phyloP scores from a whole-genome alignment of 2,329 filamentous ascomycete species.

The Chrysosporium queenslandicum region DNA sequence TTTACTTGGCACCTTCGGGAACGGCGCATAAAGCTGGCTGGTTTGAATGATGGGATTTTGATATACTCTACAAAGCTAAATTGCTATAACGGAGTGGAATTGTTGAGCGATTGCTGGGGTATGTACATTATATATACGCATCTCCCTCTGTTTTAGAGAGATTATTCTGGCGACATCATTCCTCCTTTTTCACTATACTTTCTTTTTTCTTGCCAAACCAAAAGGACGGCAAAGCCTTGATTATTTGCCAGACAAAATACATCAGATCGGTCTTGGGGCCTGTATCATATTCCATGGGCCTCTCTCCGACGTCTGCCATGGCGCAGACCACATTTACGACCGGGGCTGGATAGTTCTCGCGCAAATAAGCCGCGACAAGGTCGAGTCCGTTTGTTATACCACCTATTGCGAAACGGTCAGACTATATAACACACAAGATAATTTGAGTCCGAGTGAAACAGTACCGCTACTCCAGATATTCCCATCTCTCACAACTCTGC shows the following conservation, averaged over 20 bases:
- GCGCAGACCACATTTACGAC: constrained; percentile 5
- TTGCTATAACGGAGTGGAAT: not conserved
- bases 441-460: too few relatives aligned
- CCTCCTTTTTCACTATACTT: not conserved
- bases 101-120: not conserved
- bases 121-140: not conserved
- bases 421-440: too few relatives aligned
- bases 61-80: not conserved
- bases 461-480: constrained; percentile 13
- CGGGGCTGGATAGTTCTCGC: constrained; percentile 5
- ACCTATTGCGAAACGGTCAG: constrained; percentile 5
- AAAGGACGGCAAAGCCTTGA: not conserved
- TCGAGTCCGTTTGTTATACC: constrained; percentile 12
- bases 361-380: constrained; percentile 8
- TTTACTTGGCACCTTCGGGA: not conserved
- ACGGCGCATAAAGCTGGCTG: not conserved
- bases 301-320: constrained; percentile 8
- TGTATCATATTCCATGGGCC: constrained; percentile 2
- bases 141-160: not conserved
- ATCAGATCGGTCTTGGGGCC: not conserved
- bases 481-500: constrained; percentile 9
- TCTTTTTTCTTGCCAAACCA: not conserved
- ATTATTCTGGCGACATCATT: not conserved
- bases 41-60: not conserved
- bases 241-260: not conserved